Conservation (phyloP, 768 basidiomycete species). For the Pisolithus sp. region DNA sequence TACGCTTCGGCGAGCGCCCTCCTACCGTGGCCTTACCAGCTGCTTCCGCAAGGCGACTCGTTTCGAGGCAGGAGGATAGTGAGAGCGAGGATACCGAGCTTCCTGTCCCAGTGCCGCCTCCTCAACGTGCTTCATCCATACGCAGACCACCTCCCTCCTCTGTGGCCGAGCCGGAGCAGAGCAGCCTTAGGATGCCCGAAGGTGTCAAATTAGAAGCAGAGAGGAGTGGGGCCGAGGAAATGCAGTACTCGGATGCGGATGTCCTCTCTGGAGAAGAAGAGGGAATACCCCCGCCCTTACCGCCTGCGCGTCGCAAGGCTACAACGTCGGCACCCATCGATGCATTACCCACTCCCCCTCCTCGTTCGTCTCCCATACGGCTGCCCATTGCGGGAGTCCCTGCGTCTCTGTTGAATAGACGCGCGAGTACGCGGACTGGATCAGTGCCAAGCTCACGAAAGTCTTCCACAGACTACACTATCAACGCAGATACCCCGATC, state of each 20-base stretch:
- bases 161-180: slow-evolving; percentile 13
- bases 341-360: slow-evolving; percentile 43
- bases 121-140: slow-evolving; percentile 23
- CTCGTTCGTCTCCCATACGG: slow-evolving; percentile 31
- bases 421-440: slow-evolving; percentile 30
- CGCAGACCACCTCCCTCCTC: slow-evolving; percentile 27
- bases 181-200: slow-evolving; percentile 38
- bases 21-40: slow-evolving; percentile 13
- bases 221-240: slow-evolving; percentile 69
- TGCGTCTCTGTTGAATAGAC: slow-evolving; percentile 27
- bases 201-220: slow-evolving; percentile 69
- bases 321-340: slow-evolving; percentile 20
- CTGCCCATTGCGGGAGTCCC: slow-evolving; percentile 34
- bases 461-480: slow-evolving; percentile 29
- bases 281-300: slow-evolving; percentile 43
- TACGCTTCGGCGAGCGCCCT: slow-evolving; percentile 53
- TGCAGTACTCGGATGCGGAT: slow-evolving; percentile 48
- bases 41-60: slow-evolving; percentile 10
- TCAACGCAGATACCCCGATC: slow-evolving; percentile 6
- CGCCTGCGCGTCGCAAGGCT: slow-evolving; percentile 42
- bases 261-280: slow-evolving; percentile 28
- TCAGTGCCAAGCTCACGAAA: slow-evolving; percentile 32
- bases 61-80: slow-evolving; percentile 21
- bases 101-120: slow-evolving; percentile 28
- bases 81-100: slow-evolving; percentile 20